A percentile compares a stretch with the other conserved stretches of the same genome.
Evolutionary conservation across 2,329 filamentous ascomycete species (phyloP).

Genomic region (Dendrostoma leiphaemia): DNA sequence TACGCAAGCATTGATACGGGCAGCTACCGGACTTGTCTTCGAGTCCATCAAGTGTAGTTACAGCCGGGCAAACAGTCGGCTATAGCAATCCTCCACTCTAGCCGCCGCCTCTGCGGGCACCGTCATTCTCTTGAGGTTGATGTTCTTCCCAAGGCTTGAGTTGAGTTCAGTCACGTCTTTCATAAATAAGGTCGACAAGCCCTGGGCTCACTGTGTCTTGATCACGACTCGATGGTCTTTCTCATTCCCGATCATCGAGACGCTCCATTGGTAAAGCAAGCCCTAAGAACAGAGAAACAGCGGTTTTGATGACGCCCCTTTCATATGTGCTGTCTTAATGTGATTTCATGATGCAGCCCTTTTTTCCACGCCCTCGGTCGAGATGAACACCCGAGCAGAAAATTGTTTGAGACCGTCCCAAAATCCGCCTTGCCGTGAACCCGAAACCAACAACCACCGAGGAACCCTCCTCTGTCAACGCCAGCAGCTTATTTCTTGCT

Average conservation of each 20-base stretch:
- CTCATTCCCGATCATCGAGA: conserved; percentile 48
- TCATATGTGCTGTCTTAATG: conserved; percentile 14
- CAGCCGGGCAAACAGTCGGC: not conserved
- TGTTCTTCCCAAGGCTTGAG: not conserved
- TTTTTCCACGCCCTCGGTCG: conserved; percentile 32
- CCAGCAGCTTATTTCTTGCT: conserved; percentile 63
- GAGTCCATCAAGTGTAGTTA: not conserved
- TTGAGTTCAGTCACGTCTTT: not conserved
- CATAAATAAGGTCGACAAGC: no score
- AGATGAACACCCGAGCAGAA: conserved; percentile 50
- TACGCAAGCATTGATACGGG: no score
- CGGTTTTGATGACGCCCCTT: conserved; percentile 18
- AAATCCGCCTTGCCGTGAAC: conserved; percentile 17
- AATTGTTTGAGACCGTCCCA: conserved; percentile 38
- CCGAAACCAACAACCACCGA: conserved; percentile 25
- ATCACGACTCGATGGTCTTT: conserved; percentile 31
- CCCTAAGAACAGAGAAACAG: conserved; percentile 39
- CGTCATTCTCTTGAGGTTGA: no score
- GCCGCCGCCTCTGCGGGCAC: no score
- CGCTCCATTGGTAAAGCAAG: conserved; percentile 40
- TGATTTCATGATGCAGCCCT: conserved; percentile 44
- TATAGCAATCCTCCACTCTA: not conserved
- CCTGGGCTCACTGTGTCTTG: conserved; percentile 3
- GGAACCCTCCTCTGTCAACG: conserved; percentile 28
- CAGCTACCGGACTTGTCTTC: not conserved